phyloP scores from a whole-genome alignment of 2,329 filamentous ascomycete genomes.

The Exophiala sp. region DNA sequence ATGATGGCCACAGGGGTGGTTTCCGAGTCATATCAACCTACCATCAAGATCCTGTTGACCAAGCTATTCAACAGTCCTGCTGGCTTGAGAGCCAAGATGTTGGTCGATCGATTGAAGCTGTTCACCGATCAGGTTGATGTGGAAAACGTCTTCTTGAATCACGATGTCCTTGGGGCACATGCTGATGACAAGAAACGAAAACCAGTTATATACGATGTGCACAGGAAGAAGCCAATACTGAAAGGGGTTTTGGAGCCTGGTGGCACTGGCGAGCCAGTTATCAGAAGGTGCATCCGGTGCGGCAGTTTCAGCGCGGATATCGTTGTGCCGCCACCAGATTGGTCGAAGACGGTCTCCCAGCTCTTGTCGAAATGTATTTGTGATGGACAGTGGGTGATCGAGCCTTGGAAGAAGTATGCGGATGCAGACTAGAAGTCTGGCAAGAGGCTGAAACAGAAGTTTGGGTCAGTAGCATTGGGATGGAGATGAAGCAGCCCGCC shows the following conservation, averaged over 20 bases:
- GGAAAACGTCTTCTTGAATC: constrained; percentile 39
- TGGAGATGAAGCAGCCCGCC: no score
- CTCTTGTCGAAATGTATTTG: constrained; percentile 28
- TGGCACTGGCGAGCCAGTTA: constrained; percentile 10
- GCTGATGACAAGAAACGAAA: not conserved
- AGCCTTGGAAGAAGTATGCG: constrained; percentile 15
- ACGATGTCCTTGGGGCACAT: constrained; percentile 43
- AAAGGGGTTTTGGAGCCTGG: constrained; percentile 16
- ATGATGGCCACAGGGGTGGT: constrained; percentile 29
- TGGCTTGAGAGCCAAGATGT: constrained; percentile 57
- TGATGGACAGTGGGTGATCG: constrained; percentile 27
- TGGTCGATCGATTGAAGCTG: constrained; percentile 63
- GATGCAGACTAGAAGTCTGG: no score
- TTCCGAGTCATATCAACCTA: constrained; percentile 33
- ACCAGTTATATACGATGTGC: constrained; percentile 22
- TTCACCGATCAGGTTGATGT: constrained; percentile 34
- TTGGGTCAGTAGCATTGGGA: no score
- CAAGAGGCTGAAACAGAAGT: no score
- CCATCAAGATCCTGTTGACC: constrained; percentile 64
- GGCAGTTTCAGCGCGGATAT: constrained; percentile 28
- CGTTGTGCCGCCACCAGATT: constrained; percentile 17
- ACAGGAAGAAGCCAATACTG: constrained; percentile 23
- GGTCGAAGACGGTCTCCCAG: constrained; percentile 17
- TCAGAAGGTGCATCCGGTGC: constrained; percentile 28
- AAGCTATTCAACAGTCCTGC: constrained; percentile 63